Evolutionary conservation across 2,329 filamentous ascomycete genomes (phyloP).

Genomic region (Sporothrix humicola): DNA sequence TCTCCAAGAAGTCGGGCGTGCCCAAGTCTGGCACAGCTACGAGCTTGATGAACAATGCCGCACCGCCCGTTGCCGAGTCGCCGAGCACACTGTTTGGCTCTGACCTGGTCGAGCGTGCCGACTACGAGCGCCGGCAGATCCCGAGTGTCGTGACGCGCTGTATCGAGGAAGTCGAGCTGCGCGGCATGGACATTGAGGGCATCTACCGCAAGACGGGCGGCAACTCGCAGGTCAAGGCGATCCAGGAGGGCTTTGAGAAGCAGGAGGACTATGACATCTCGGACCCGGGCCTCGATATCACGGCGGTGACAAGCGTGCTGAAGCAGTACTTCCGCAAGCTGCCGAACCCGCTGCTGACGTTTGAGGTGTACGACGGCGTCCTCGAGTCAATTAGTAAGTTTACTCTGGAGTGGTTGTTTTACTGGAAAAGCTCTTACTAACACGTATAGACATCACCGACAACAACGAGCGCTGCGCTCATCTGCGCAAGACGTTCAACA

Average conservation of each 20-base stretch:
- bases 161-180: constrained; percentile 93
- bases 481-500: constrained; percentile 74
- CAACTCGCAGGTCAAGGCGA: constrained; percentile 84
- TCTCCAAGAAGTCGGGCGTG: constrained; percentile 59
- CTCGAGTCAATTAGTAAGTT: constrained; percentile 77
- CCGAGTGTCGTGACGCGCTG: constrained; percentile 90
- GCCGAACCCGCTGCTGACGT: constrained; percentile 87
- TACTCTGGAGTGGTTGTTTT: no score
- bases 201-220: constrained; percentile 98
- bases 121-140: constrained; percentile 86
- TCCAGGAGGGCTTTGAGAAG: constrained; percentile 90
- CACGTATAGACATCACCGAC: constrained; percentile 64
- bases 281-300: constrained; percentile 91
- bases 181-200: constrained; percentile 96
- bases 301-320: constrained; percentile 90
- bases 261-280: constrained; percentile 88
- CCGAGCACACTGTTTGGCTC: constrained; percentile 79
- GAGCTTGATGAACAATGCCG: constrained; percentile 48
- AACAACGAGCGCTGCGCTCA: constrained; percentile 71
- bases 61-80: constrained; percentile 53
- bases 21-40: constrained; percentile 58
- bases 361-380: constrained; percentile 87
- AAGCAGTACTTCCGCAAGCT: constrained; percentile 98
- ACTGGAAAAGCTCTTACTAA: constrained; percentile 25
- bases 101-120: constrained; percentile 82